A percentile compares a stretch with the other conserved stretches of the same genome.
phyloP scores from a whole-genome alignment of 768 basidiomycete species.

The Daedaleopsis nitida region DNA sequence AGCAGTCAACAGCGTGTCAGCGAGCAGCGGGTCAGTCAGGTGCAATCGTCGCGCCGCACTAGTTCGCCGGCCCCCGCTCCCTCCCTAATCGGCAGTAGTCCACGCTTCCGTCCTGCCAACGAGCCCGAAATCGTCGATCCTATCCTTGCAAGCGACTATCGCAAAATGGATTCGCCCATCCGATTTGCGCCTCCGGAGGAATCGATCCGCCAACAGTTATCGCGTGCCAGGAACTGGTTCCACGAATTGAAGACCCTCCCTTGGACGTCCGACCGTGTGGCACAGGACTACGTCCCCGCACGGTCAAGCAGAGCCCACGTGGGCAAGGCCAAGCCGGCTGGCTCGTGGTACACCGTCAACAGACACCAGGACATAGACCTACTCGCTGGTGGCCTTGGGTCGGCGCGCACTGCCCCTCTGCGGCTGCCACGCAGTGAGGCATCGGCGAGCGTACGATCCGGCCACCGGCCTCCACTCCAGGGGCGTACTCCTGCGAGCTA shows the following conservation, averaged over 20 bases:
- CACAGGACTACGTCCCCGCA: slow-evolving; percentile 36
- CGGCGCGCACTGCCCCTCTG: neutral
- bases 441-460: slow-evolving; percentile 5
- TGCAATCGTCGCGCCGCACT: slow-evolving; percentile 4
- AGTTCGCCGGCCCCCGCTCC: slow-evolving; percentile 1
- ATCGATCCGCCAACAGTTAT: slow-evolving; percentile 33
- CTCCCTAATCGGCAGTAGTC: neutral
- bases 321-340: slow-evolving; percentile 17
- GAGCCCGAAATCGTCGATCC: slow-evolving; percentile 29
- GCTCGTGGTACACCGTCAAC: slow-evolving; percentile 29
- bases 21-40: neutral
- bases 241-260: slow-evolving; percentile 37
- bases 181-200: slow-evolving; percentile 23
- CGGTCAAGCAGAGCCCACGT: slow-evolving; percentile 26
- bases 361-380: slow-evolving; percentile 28
- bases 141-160: slow-evolving; percentile 35
- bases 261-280: slow-evolving; percentile 38
- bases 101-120: neutral
- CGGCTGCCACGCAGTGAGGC: slow-evolving; percentile 9
- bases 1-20: neutral
- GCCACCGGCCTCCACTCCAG: neutral
- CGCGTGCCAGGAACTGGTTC: slow-evolving; percentile 34
- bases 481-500: slow-evolving; percentile 16
- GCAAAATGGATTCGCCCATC: slow-evolving; percentile 35
- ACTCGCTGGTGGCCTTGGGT: slow-evolving; percentile 17